A percentile compares a stretch with the other conserved stretches of the same genome.
These are phyloP conservation scores for Fraxinus anomala DNA, from an alignment of 257 asterid genomes.

Conservation along the genomic window DNA sequence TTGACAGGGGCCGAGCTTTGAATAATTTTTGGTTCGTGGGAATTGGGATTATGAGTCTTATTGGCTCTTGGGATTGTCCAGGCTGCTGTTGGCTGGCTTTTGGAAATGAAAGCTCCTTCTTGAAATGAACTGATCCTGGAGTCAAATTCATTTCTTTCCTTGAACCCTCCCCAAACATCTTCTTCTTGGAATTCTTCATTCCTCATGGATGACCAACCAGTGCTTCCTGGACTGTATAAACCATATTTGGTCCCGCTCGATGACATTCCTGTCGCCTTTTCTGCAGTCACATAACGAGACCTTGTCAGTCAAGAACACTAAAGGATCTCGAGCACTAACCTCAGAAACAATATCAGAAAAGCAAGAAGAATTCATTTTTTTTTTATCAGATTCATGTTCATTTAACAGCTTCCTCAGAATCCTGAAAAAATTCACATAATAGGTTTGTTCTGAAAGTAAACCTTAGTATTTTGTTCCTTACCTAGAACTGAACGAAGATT, in stretches of 20 bases:
- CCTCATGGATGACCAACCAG: constrained; percentile 54
- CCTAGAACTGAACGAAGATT: background rate
- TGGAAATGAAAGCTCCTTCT: constrained; percentile 24
- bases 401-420: background rate
- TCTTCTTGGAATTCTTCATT: constrained; percentile 64
- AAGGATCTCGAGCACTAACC: background rate
- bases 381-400: background rate
- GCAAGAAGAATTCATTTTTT: background rate
- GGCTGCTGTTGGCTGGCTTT: constrained; percentile 32
- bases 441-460: background rate
- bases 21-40: constrained; percentile 5
- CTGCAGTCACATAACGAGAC: background rate
- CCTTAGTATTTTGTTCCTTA: background rate
- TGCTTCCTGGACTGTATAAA: constrained; percentile 45
- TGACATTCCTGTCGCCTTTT: constrained; percentile 33
- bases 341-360: background rate
- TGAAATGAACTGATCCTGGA: constrained; percentile 23
- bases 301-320: background rate
- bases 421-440: background rate
- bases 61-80: constrained; percentile 41
- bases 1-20: constrained; percentile 55
- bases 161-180: constrained; percentile 49
- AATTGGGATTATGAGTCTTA: constrained; percentile 17
- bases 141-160: constrained; percentile 17
- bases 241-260: constrained; percentile 30